phyloP scores from a whole-genome alignment of 2,329 filamentous ascomycete species.

The Aspergillus uvarum region DNA sequence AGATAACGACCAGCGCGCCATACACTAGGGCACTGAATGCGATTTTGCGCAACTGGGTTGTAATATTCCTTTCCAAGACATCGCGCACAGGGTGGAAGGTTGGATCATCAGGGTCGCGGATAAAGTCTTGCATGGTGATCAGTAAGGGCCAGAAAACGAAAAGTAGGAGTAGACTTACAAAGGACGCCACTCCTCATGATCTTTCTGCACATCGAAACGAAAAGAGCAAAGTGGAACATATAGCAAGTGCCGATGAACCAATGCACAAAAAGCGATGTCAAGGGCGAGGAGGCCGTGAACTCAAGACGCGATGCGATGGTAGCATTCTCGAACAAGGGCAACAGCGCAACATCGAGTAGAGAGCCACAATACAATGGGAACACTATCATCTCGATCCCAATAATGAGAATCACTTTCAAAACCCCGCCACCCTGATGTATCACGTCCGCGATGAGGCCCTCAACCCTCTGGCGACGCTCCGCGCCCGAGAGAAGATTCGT shows the following conservation, averaged over 20 bases:
- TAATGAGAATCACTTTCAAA: slow-evolving; percentile 96
- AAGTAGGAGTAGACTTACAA: slow-evolving; percentile 57
- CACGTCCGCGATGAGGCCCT: slow-evolving; percentile 73
- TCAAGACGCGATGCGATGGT: slow-evolving; percentile 73
- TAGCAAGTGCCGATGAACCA: slow-evolving; percentile 99
- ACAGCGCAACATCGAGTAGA: slow-evolving; percentile 80
- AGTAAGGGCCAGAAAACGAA: slow-evolving; percentile 4
- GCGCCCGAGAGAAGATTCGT: slow-evolving; percentile 66
- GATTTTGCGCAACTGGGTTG: slow-evolving; percentile 93
- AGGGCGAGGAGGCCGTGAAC: slow-evolving; percentile 75
- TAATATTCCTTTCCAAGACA: slow-evolving; percentile 87
- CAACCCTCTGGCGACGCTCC: slow-evolving; percentile 57
- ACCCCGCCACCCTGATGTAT: slow-evolving; percentile 94
- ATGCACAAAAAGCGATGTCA: slow-evolving; percentile 92
- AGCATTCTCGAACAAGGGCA: slow-evolving; percentile 83
- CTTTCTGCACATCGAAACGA: slow-evolving; percentile 98
- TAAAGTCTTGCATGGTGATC: slow-evolving; percentile 66
- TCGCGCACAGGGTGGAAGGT: slow-evolving; percentile 97
- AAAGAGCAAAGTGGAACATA: slow-evolving; percentile 99
- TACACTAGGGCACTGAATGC: slow-evolving; percentile 95
- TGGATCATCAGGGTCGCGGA: slow-evolving; percentile 94
- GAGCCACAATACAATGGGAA: slow-evolving; percentile 96
- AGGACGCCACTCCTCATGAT: slow-evolving; percentile 93
- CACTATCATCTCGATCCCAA: slow-evolving; percentile 97
- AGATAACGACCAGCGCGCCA: slow-evolving; percentile 86